Evolutionary conservation across 371 early-diverging fungal genomes (phyloP).

Genomic region (Batrachochytrium dendrobatidis): DNA sequence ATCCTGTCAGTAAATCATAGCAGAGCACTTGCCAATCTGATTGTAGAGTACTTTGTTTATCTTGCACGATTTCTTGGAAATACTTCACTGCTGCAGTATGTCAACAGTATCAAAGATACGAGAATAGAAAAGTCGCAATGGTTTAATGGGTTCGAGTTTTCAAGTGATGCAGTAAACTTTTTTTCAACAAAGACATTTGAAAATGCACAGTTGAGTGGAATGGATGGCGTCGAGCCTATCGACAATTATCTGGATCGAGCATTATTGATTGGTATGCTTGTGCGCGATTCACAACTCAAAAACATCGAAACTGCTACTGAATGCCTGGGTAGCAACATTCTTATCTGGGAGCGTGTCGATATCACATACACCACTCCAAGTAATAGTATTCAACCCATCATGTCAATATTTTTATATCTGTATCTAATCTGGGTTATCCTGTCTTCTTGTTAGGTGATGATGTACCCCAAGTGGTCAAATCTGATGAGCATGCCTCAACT

Average conservation of each 20-base stretch:
- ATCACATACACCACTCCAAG: neutral
- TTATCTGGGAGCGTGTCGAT: neutral
- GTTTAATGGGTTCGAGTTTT: slow-evolving; percentile 11
- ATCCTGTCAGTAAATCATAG: slow-evolving; percentile 39
- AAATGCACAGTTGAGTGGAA: slow-evolving; percentile 2
- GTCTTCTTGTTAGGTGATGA: too few species aligned
- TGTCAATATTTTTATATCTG: too few species aligned
- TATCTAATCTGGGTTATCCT: too few species aligned
- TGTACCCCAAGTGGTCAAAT: too few species aligned
- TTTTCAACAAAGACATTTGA: slow-evolving; percentile 1
- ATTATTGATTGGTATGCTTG: neutral
- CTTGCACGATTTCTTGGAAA: slow-evolving; percentile 36
- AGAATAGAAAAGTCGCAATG: slow-evolving; percentile 12
- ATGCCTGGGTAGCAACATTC: neutral
- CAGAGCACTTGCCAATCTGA: slow-evolving; percentile 50
- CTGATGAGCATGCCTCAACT: too few species aligned
- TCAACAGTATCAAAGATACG: slow-evolving; percentile 10
- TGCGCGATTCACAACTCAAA: neutral
- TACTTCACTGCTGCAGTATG: slow-evolving; percentile 17
- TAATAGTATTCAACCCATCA: too few species aligned
- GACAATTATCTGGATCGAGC: neutral
- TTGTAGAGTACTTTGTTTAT: slow-evolving; percentile 46
- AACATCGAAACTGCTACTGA: neutral
- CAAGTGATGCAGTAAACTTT: neutral
- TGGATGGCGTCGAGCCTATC: slow-evolving; percentile 4